These are phyloP conservation scores for Wickerhamiella australiensis DNA, from an alignment of 805 yeast genomes.

Conservation along the genomic window DNA sequence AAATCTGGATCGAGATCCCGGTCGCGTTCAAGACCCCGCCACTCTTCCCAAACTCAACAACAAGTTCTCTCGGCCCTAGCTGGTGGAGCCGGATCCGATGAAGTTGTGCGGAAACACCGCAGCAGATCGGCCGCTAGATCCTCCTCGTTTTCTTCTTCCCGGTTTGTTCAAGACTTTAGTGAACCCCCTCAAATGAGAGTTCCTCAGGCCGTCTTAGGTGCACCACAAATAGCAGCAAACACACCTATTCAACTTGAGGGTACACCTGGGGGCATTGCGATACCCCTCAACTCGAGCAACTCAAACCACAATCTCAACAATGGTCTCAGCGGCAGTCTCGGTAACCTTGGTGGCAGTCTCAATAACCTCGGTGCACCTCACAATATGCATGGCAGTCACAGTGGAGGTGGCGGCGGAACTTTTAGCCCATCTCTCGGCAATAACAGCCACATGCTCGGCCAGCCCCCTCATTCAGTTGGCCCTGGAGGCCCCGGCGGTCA, in stretches of 20 bases:
- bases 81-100: background rate
- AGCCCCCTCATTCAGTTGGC: background rate
- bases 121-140: conserved; percentile 5
- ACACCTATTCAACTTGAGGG: background rate
- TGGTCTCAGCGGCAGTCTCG: background rate
- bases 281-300: background rate
- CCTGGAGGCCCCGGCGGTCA: background rate
- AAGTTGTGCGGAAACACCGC: conserved; percentile 1
- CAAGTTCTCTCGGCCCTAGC: conserved; percentile 10
- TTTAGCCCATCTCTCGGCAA: background rate
- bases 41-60: conserved; percentile 13
- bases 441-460: background rate
- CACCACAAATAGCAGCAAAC: background rate
- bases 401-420: background rate
- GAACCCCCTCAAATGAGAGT: background rate
- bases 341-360: background rate
- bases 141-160: conserved; percentile 4
- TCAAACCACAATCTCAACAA: background rate
- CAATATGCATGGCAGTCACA: background rate
- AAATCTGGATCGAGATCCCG: conserved; percentile 9
- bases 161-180: background rate
- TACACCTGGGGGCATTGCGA: background rate
- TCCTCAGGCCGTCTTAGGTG: background rate
- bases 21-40: conserved; percentile 14
- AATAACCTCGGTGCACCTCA: background rate